These are phyloP conservation scores for Aspergillus sclerotiicarbonarius DNA, from an alignment of 495 filamentous ascomycete genomes.

Conservation along the genomic window DNA sequence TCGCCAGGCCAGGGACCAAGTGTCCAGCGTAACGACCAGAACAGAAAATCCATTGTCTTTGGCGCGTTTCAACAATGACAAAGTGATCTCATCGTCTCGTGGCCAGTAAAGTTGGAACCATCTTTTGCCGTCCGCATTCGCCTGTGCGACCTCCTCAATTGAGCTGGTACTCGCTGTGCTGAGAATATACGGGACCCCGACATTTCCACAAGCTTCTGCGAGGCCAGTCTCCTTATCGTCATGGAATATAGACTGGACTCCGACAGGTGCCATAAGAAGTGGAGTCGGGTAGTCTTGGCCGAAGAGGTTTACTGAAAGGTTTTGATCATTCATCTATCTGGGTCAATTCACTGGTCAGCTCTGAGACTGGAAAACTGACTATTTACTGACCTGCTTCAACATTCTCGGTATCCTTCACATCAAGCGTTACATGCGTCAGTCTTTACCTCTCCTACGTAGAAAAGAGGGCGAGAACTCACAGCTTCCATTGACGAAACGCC, in stretches of 20 bases:
- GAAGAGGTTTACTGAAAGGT: slow-evolving; percentile 56
- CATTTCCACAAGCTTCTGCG: slow-evolving; percentile 50
- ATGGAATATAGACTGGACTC: slow-evolving; percentile 59
- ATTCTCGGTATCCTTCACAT: slow-evolving; percentile 38
- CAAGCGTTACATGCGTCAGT: not conserved
- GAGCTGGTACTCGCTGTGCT: slow-evolving; percentile 55
- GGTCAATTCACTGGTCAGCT: slow-evolving; percentile 6
- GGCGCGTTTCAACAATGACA: slow-evolving; percentile 60
- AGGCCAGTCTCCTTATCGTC: slow-evolving; percentile 52
- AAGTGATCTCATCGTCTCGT: slow-evolving; percentile 54
- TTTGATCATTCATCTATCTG: slow-evolving; percentile 40
- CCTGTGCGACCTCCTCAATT: slow-evolving; percentile 54
- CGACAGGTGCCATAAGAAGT: slow-evolving; percentile 57
- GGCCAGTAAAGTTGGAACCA: slow-evolving; percentile 77
- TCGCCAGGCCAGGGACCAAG: slow-evolving; percentile 49
- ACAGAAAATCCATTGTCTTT: slow-evolving; percentile 49
- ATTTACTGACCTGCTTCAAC: slow-evolving; percentile 34
- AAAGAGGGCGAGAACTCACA: slow-evolving; percentile 30
- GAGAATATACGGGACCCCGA: slow-evolving; percentile 55
- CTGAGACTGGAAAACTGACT: not conserved
- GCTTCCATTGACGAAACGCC: slow-evolving; percentile 65
- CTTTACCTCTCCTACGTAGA: not conserved
- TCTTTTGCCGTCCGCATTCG: slow-evolving; percentile 37
- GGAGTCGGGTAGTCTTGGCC: slow-evolving; percentile 52
- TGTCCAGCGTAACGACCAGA: slow-evolving; percentile 46